These are phyloP conservation scores for Russula lepida DNA, from an alignment of 768 basidiomycete species.

Conservation along the genomic window DNA sequence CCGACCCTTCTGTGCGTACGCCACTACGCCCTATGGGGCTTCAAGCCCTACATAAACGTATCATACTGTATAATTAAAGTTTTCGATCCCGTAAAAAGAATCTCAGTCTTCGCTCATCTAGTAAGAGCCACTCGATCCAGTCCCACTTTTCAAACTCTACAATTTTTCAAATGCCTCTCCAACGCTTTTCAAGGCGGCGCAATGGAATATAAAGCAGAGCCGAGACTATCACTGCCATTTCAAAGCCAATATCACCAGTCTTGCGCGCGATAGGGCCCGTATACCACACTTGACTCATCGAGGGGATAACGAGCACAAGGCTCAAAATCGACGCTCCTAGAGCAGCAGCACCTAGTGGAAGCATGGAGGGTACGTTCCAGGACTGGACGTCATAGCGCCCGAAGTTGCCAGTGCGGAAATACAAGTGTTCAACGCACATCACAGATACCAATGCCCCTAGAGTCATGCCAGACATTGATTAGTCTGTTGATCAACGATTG, in stretches of 20 bases:
- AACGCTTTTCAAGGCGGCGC: constrained; percentile 30
- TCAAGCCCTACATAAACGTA: background rate
- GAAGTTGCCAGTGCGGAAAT: constrained; percentile 49
- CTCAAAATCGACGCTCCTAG: constrained; percentile 41
- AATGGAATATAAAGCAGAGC: constrained; percentile 46
- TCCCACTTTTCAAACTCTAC: background rate
- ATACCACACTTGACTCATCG: constrained; percentile 67
- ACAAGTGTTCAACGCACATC: constrained; percentile 55
- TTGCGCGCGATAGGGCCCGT: constrained; percentile 54
- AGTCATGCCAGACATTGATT: constrained; percentile 38
- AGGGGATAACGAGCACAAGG: constrained; percentile 51
- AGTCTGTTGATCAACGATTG: constrained; percentile 27
- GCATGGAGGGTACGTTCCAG: constrained; percentile 46
- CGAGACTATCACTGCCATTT: constrained; percentile 46
- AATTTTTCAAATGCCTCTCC: background rate
- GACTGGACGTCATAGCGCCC: constrained; percentile 38
- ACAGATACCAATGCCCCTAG: constrained; percentile 43
- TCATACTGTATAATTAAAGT: constrained; percentile 16
- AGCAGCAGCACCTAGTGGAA: constrained; percentile 61
- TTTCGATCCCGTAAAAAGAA: background rate
- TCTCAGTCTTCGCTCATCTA: background rate
- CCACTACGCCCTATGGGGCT: too few species aligned
- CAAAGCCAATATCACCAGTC: constrained; percentile 67
- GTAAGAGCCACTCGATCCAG: background rate
- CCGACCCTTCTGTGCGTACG: too few species aligned